A percentile compares a stretch with the other conserved stretches of the same genome.
Conservation (phyloP, 352 stramenopile genomes). For the Thraustochytrium sp. region DNA sequence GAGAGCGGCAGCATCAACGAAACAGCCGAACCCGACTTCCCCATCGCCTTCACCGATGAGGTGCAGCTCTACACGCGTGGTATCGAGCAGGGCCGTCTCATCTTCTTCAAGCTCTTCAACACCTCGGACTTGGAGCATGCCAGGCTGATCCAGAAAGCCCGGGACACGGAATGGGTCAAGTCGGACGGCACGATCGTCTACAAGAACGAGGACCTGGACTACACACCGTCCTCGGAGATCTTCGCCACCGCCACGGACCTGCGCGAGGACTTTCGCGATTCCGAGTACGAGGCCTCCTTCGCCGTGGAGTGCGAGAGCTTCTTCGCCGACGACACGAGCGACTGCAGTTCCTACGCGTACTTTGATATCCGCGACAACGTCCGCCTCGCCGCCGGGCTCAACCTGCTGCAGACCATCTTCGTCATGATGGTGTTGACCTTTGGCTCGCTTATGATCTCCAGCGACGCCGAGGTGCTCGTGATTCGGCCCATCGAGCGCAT, state of each 20-base stretch:
- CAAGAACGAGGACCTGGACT: not conserved
- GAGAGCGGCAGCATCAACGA: too few relatives aligned
- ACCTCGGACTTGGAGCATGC: not conserved
- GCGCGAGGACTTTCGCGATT: not conserved
- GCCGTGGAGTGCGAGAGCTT: not conserved
- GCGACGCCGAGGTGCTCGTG: slow-evolving; percentile 85
- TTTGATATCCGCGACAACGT: slow-evolving; percentile 58
- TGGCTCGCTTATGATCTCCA: slow-evolving; percentile 82
- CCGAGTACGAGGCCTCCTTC: not conserved
- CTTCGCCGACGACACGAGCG: slow-evolving; percentile 47
- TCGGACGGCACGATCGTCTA: not conserved
- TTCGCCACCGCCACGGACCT: not conserved
- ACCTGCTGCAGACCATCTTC: slow-evolving; percentile 74
- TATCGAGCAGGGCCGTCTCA: not conserved
- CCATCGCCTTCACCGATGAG: slow-evolving; percentile 19
- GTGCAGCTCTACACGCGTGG: not conserved
- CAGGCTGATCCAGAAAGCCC: not conserved
- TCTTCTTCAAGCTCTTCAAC: not conserved
- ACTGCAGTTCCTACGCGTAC: slow-evolving; percentile 64
- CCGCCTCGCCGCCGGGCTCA: slow-evolving; percentile 54
- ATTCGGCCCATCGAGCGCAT: slow-evolving; percentile 93
- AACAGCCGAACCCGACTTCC: too few relatives aligned
- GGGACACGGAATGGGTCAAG: not conserved
- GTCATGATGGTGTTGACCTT: slow-evolving; percentile 82
- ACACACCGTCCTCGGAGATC: not conserved